These are phyloP conservation scores for Radiomyces spectabilis DNA, from an alignment of 192 early-diverging fungal genomes.

Conservation along the genomic window DNA sequence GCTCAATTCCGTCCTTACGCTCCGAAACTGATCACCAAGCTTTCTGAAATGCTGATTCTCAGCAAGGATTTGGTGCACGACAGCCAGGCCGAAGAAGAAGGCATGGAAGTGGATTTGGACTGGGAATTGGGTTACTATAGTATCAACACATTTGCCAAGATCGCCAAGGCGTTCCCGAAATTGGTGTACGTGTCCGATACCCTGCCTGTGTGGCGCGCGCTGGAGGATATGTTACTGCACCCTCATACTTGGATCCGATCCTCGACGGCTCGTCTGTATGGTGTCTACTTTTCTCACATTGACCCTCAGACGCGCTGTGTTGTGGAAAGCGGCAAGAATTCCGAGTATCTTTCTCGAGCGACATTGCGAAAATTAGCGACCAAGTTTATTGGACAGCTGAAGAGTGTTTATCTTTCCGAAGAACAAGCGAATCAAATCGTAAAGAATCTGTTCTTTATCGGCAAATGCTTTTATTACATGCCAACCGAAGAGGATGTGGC, in stretches of 20 bases:
- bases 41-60: slow-evolving; percentile 38
- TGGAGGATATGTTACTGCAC: slow-evolving; percentile 64
- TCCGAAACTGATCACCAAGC: slow-evolving; percentile 39
- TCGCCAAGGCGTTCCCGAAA: slow-evolving; percentile 51
- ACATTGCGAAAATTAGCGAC: slow-evolving; percentile 47
- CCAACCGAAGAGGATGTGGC: slow-evolving; percentile 27
- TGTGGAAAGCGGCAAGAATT: slow-evolving; percentile 12
- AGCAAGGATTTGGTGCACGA: neutral
- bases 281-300: slow-evolving; percentile 66
- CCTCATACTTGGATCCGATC: slow-evolving; percentile 90
- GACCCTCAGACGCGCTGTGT: slow-evolving; percentile 42
- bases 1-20: slow-evolving; percentile 47
- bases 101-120: slow-evolving; percentile 50
- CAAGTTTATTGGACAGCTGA: slow-evolving; percentile 55
- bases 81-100: slow-evolving; percentile 36
- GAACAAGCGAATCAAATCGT: slow-evolving; percentile 85
- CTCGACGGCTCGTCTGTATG: slow-evolving; percentile 62
- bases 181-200: slow-evolving; percentile 37
- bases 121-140: slow-evolving; percentile 89
- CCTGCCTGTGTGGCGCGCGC: slow-evolving; percentile 58
- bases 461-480: slow-evolving; percentile 59
- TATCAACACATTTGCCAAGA: slow-evolving; percentile 66
- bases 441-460: slow-evolving; percentile 92
- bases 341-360: slow-evolving; percentile 26
- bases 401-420: slow-evolving; percentile 52